Percentiles rank a stretch among this genome's conserved stretches.
phyloP scores from a whole-genome alignment of 345 rosid genomes.

The Diplotaxis tenuifolia region DNA sequence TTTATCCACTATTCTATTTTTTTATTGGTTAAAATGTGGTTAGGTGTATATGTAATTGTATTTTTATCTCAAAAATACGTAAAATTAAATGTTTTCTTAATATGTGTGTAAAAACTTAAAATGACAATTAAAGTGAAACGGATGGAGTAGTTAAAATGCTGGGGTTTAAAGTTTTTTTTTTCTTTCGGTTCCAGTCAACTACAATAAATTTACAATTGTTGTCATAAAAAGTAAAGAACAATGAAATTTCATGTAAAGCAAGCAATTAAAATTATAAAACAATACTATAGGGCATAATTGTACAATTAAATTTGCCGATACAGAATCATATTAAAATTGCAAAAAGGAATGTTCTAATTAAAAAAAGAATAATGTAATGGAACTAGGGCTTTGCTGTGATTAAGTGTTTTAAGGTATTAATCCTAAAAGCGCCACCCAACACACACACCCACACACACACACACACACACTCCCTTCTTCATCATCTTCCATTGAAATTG shows the following conservation, averaged over 20 bases:
- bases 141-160: too few relatives aligned
- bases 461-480: conserved; percentile 8
- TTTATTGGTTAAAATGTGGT: too few relatives aligned
- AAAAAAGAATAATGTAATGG: background rate
- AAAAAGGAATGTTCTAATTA: too few relatives aligned
- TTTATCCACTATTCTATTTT: too few relatives aligned
- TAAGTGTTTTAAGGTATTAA: conserved; percentile 19
- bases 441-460: background rate
- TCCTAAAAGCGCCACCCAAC: conserved; percentile 30
- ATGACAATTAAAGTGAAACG: too few relatives aligned
- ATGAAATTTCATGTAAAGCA: background rate
- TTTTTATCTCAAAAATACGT: too few relatives aligned
- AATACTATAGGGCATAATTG: background rate
- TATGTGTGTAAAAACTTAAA: too few relatives aligned
- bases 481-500: background rate
- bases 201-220: background rate
- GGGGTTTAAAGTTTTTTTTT: too few relatives aligned
- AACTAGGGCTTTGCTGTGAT: conserved; percentile 31
- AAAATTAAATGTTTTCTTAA: too few relatives aligned
- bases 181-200: background rate
- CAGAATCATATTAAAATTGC: too few relatives aligned
- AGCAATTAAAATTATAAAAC: background rate
- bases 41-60: too few relatives aligned
- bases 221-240: background rate
- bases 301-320: too few relatives aligned